A percentile compares a stretch with the other conserved stretches of the same genome.
phyloP scores from a whole-genome alignment of 805 yeast species.

The Suhomyces pyralidae region DNA sequence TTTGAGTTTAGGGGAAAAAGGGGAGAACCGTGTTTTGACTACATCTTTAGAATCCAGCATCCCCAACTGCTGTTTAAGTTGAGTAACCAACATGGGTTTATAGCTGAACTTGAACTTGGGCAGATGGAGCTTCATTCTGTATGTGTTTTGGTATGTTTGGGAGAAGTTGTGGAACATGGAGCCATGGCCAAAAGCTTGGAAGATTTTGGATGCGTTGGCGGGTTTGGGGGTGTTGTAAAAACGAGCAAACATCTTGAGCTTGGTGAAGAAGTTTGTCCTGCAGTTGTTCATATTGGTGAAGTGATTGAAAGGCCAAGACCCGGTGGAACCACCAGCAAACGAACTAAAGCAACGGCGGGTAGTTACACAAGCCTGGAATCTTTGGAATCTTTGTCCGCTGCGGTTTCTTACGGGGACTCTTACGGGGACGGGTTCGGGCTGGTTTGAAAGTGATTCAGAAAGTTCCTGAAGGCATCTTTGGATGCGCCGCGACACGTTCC shows the following conservation, averaged over 20 bases:
- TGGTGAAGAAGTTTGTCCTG: constrained; percentile 4
- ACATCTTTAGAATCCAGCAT: background rate
- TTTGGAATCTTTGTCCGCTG: constrained; percentile 1
- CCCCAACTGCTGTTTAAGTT: background rate
- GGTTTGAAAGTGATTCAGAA: constrained; percentile 30
- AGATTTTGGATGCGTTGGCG: background rate
- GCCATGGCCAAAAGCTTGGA: constrained; percentile 8
- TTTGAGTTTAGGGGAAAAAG: background rate
- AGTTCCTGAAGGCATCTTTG: constrained; percentile 46
- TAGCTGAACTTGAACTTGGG: constrained; percentile 18
- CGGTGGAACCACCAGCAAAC: constrained; percentile 1
- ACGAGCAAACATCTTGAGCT: constrained; percentile 10
- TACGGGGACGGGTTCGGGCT: constrained; percentile 36
- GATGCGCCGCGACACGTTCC: constrained; percentile 45
- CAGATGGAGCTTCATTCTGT: constrained; percentile 17
- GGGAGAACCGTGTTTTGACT: constrained; percentile 1
- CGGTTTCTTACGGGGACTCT: constrained; percentile 29
- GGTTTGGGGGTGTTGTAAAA: constrained; percentile 10
- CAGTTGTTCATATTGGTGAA: constrained; percentile 5
- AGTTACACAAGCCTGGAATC: background rate
- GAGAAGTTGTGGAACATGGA: constrained; percentile 23
- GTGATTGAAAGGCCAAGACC: constrained; percentile 6
- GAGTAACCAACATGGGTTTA: constrained; percentile 13
- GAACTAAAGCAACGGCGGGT: constrained; percentile 1
- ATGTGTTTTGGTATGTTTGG: constrained; percentile 18